A percentile compares a stretch with the other conserved stretches of the same genome.
Evolutionary conservation across 352 stramenopile species (phyloP).

Genomic region (Phytopythium vexans): DNA sequence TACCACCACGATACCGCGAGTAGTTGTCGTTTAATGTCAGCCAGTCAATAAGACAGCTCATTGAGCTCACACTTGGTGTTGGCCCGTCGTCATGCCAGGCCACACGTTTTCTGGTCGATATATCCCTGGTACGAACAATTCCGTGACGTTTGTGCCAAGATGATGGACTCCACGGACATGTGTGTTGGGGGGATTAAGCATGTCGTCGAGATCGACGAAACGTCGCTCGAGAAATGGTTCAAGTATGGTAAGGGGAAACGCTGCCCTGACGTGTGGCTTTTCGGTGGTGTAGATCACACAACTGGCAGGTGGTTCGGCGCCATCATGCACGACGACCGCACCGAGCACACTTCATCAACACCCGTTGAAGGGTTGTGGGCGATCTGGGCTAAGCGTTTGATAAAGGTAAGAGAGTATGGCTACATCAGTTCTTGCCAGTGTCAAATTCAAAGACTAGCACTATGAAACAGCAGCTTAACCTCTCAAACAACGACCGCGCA

Average conservation of each 20-base stretch:
- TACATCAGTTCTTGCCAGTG: too few species aligned
- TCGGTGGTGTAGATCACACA: conserved; percentile 17
- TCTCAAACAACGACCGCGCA: too few species aligned
- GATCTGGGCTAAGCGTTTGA: conserved; percentile 8
- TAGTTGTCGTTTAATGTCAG: too few species aligned
- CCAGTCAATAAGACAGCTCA: too few species aligned
- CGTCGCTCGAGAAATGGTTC: conserved; percentile 18
- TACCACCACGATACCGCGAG: too few species aligned
- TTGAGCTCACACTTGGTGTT: too few species aligned
- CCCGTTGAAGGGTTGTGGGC: conserved; percentile 15
- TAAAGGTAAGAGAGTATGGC: too few species aligned
- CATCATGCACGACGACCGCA: conserved; percentile 16
- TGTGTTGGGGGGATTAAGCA: conserved; percentile 10
- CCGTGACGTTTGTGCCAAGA: not conserved
- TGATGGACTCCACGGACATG: not conserved
- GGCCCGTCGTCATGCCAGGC: too few species aligned
- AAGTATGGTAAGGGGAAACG: conserved; percentile 16
- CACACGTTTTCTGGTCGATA: too few species aligned
- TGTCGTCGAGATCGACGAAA: conserved; percentile 32
- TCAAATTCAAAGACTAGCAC: too few species aligned
- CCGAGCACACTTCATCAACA: conserved; percentile 22
- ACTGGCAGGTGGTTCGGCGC: conserved; percentile 21
- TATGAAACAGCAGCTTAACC: too few species aligned
- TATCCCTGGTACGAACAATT: conserved; percentile 1
- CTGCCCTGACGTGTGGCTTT: conserved; percentile 25